Evolutionary conservation across 805 yeast species (phyloP), one percentile per base, ranked within the genome.

Genomic region (Pichia gijzeniarum): DNA sequence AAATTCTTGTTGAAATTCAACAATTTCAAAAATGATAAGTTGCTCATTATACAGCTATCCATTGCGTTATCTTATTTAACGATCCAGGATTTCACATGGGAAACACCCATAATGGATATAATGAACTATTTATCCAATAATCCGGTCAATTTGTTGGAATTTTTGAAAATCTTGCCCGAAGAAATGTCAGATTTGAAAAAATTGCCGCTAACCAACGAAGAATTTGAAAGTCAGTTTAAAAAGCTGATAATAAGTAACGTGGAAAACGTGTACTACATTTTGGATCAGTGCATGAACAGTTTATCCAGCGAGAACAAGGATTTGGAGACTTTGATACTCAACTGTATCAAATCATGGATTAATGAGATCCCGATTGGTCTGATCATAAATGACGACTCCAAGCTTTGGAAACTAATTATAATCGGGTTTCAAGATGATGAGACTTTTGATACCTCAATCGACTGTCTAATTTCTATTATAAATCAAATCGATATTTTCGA

Each of bases 341-440:
- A 80, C 50, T 85, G 95, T 64, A 68, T 95, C 47, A 81, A 82
- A 54, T 84, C 95, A 18, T 93, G 99, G 99, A 81, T 93, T 48
- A 75, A 74, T 50, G 99, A 95, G 61, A 78, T 88, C 40, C 85
- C 91, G 3, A 72, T 91, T 22, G 81, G 77, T 43, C 73, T 78
- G 40, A 68, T 93, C n/a, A 64, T 91, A 36, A 65, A 76, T 9
- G 71, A 79, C 40, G 70, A 79, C 17, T 76, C 93, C 1, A 36
- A 22, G 19, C 67, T 93, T 35, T 77, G 89, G 20, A 69, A 75
- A 7, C 67, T 89, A 48, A 76, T 90, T 25, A 85, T 90, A 62
- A 73, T 72, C 41, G 78, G 86, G 1, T 63, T 83, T 33, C 49
- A 65, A 8, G 64, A 66, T 39, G 84, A 80, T 27, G 81, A 77